Evolutionary conservation across 2,329 filamentous ascomycete genomes (phyloP).

Genomic region (Fusarium denticulatum): DNA sequence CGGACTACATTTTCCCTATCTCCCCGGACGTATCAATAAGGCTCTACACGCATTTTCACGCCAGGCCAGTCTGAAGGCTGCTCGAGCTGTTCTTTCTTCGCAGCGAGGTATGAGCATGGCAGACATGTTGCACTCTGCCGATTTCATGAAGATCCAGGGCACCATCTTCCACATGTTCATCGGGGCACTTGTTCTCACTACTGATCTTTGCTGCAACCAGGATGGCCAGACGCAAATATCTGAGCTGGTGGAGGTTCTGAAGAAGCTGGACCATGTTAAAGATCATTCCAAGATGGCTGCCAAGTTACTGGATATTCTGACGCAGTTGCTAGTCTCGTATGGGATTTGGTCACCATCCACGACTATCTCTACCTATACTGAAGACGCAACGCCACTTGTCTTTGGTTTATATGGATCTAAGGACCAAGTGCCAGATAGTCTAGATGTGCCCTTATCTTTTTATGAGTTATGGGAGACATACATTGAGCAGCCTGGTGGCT

Average conservation of each 20-base stretch:
- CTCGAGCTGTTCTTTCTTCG: neutral
- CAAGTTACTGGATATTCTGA: neutral
- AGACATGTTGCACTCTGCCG: neutral
- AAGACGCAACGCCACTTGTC: neutral
- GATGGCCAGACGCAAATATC: neutral
- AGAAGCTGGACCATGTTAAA: neutral
- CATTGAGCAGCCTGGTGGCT: neutral
- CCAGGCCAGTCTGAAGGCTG: neutral
- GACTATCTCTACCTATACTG: neutral
- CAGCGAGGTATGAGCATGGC: neutral
- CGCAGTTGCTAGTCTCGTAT: neutral
- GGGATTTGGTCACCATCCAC: neutral
- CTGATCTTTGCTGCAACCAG: neutral
- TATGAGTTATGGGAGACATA: neutral
- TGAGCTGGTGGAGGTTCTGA: neutral
- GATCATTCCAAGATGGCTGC: neutral
- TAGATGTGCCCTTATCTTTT: neutral
- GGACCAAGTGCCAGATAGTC: rapidly evolving
- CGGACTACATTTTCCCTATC: neutral
- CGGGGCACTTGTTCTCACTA: neutral
- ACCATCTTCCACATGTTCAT: slow-evolving; percentile 1
- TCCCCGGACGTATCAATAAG: neutral
- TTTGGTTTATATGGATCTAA: rapidly evolving
- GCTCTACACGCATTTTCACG: neutral
- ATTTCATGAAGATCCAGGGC: neutral